phyloP scores from a whole-genome alignment of 1,284 basidiomycete genomes.

The Lignosus rhinocerotis region DNA sequence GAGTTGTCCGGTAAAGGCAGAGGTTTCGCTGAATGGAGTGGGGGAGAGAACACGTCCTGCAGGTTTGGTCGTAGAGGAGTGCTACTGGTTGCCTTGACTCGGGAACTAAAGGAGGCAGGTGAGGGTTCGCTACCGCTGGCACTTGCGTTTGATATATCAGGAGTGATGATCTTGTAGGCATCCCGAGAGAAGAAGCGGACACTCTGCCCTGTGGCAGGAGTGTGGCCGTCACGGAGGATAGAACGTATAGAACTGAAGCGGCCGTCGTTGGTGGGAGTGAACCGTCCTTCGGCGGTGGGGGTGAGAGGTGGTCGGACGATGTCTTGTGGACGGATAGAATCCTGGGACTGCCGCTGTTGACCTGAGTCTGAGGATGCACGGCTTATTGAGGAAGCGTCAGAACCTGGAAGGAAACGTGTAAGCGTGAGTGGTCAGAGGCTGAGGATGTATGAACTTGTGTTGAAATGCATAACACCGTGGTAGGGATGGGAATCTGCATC shows the following conservation, averaged over 20 bases:
- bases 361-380: slow-evolving; percentile 36
- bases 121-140: slow-evolving; percentile 39
- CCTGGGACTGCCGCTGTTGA: slow-evolving; percentile 27
- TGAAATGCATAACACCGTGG: background rate
- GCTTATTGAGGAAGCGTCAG: slow-evolving; percentile 45
- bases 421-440: background rate
- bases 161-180: slow-evolving; percentile 61
- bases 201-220: slow-evolving; percentile 72
- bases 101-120: slow-evolving; percentile 17
- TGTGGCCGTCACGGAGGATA: slow-evolving; percentile 67
- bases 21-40: slow-evolving; percentile 31
- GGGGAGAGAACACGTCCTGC: slow-evolving; percentile 35
- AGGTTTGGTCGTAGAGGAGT: slow-evolving; percentile 28
- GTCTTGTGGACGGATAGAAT: slow-evolving; percentile 26
- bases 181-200: slow-evolving; percentile 75
- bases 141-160: slow-evolving; percentile 55
- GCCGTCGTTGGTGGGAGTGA: slow-evolving; percentile 33
- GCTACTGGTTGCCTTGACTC: slow-evolving; percentile 17
- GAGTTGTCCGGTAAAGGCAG: slow-evolving; percentile 36
- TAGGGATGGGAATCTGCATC: background rate
- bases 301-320: slow-evolving; percentile 25
- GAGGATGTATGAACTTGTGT: background rate
- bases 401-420: slow-evolving; percentile 35
- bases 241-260: slow-evolving; percentile 54
- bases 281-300: slow-evolving; percentile 32